Conservation (phyloP, 2,329 filamentous ascomycete species). For the Colletotrichum phormii region DNA sequence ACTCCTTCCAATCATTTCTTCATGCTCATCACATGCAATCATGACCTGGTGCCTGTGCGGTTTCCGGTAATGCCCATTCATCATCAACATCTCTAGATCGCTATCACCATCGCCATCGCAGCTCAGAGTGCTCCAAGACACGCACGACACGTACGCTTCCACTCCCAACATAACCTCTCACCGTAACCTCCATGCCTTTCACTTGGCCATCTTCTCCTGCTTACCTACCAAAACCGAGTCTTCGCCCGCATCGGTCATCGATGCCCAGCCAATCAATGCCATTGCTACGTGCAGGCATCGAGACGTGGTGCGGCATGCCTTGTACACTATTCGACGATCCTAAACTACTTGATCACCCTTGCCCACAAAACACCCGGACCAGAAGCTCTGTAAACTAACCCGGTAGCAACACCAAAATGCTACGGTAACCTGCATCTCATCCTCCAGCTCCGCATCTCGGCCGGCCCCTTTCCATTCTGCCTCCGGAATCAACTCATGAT, state of each 20-base stretch:
- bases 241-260: neutral
- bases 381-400: neutral
- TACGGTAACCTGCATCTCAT: neutral
- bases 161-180: neutral
- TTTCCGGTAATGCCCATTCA: neutral
- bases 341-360: neutral
- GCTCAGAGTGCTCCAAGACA: neutral
- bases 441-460: neutral
- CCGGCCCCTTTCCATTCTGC: too few relatives aligned
- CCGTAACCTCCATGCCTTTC: neutral
- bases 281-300: neutral
- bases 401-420: neutral
- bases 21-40: neutral
- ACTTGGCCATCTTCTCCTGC: neutral
- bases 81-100: neutral
- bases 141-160: neutral
- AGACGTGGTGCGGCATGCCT: too few relatives aligned
- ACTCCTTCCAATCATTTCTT: neutral
- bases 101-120: neutral
- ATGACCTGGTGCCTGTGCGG: neutral
- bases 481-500: too few relatives aligned
- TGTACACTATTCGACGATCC: too few relatives aligned
- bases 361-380: neutral
- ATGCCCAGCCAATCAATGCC: neutral
- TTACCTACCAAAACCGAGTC: neutral